Percentiles rank a stretch among this genome's conserved stretches.
Evolutionary conservation across 129 eudicot genomes (phyloP).

Genomic region (Daucus carota): DH1_v3.0 NC_030384.2:47391001-47391500

Average conservation of each 20-base stretch:
- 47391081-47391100: slow-evolving; percentile 36
- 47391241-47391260: slow-evolving; percentile 29
- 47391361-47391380: slow-evolving; percentile 42
- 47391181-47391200: slow-evolving; percentile 39
- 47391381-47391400: slow-evolving; percentile 33
- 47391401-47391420: slow-evolving; percentile 34
- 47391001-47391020: slow-evolving; percentile 35
- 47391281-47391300: slow-evolving; percentile 25
- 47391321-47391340: slow-evolving; percentile 38
- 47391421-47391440: slow-evolving; percentile 32
- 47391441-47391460: slow-evolving; percentile 32
- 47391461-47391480: slow-evolving; percentile 35
- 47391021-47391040: slow-evolving; percentile 38
- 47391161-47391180: slow-evolving; percentile 45
- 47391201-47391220: slow-evolving; percentile 32
- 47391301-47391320: slow-evolving; percentile 50
- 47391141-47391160: slow-evolving; percentile 26
- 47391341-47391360: slow-evolving; percentile 56
- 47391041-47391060: slow-evolving; percentile 47
- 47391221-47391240: slow-evolving; percentile 46
- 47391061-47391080: slow-evolving; percentile 36
- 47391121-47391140: slow-evolving; percentile 36
- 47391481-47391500: slow-evolving; percentile 44
- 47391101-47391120: slow-evolving; percentile 31
- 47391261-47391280: slow-evolving; percentile 40